phyloP scores from a whole-genome alignment of 768 basidiomycete genomes.

The Lentinus brumalis region DNA sequence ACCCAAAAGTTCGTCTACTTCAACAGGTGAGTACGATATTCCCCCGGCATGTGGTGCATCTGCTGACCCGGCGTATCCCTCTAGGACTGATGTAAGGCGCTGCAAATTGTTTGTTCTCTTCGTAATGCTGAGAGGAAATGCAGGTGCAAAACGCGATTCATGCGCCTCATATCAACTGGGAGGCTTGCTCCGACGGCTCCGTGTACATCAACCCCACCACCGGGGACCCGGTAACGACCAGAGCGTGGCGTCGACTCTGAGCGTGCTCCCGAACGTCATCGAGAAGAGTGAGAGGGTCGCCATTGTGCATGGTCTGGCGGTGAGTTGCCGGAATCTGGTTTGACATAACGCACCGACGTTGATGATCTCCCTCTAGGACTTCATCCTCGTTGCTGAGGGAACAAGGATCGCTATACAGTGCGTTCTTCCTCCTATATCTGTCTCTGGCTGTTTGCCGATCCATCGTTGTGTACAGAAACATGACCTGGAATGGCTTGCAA shows the following conservation, averaged over 20 bases:
- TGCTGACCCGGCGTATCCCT: background rate
- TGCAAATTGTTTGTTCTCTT: too few species aligned
- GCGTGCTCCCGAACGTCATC: slow-evolving; percentile 39
- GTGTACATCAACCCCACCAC: slow-evolving; percentile 33
- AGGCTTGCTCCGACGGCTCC: slow-evolving; percentile 24
- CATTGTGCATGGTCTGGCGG: slow-evolving; percentile 37
- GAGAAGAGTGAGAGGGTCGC: slow-evolving; percentile 38
- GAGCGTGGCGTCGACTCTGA: slow-evolving; percentile 35
- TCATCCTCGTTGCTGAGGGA: slow-evolving; percentile 39
- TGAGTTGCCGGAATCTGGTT: slow-evolving; percentile 6
- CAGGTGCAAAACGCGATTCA: slow-evolving; percentile 41
- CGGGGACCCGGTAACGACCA: slow-evolving; percentile 31
- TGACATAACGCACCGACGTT: background rate
- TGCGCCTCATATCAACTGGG: slow-evolving; percentile 39
- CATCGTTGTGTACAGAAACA: slow-evolving; percentile 26
- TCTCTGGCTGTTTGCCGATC: background rate
- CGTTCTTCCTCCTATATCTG: background rate
- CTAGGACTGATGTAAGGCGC: slow-evolving; percentile 39
- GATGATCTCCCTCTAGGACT: slow-evolving; percentile 28
- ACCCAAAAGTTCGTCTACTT: slow-evolving; percentile 60
- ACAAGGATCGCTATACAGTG: slow-evolving; percentile 40
- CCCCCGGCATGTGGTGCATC: background rate
- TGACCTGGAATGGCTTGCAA: slow-evolving; percentile 39
- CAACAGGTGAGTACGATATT: slow-evolving; percentile 37
- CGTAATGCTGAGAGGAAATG: background rate